Evolutionary conservation across 495 filamentous ascomycete genomes (phyloP).

Genomic region (Talaromyces proteolyticus): DNA sequence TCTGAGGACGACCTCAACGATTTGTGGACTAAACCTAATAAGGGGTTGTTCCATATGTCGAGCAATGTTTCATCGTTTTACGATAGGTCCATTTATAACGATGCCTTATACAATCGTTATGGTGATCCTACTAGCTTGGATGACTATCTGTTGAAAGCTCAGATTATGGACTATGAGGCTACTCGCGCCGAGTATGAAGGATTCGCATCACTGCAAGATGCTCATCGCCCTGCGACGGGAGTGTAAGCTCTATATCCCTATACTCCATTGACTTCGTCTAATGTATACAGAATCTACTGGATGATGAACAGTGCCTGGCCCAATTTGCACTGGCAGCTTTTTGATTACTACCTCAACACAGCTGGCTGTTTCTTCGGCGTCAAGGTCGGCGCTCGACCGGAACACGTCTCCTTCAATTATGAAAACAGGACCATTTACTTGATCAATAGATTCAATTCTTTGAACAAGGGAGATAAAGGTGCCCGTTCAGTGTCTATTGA

Average conservation of each 20-base stretch:
- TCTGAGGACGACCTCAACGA: conserved; percentile 40
- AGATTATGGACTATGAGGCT: conserved; percentile 60
- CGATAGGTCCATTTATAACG: conserved; percentile 51
- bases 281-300: conserved; percentile 48
- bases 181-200: conserved; percentile 56
- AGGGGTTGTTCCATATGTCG: conserved; percentile 54
- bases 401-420: conserved; percentile 55
- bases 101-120: conserved; percentile 45
- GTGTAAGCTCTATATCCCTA: conserved; percentile 12
- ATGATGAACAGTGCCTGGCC: conserved; percentile 65
- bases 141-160: conserved; percentile 49
- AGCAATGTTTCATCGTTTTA: conserved; percentile 46
- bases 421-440: conserved; percentile 35
- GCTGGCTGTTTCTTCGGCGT: conserved; percentile 55
- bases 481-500: conserved; percentile 40
- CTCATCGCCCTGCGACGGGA: conserved; percentile 49
- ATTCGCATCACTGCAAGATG: conserved; percentile 44
- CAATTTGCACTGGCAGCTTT: conserved; percentile 59
- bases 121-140: conserved; percentile 45
- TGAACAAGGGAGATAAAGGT: conserved; percentile 24
- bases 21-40: conserved; percentile 50
- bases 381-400: conserved; percentile 43
- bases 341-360: conserved; percentile 57
- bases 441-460: conserved; percentile 44
- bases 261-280: background rate